Percentiles rank a stretch among this genome's conserved stretches.
Evolutionary conservation across 176 grass and related monocot species (phyloP).

Genomic region (Tuctoria greenei): DNA sequence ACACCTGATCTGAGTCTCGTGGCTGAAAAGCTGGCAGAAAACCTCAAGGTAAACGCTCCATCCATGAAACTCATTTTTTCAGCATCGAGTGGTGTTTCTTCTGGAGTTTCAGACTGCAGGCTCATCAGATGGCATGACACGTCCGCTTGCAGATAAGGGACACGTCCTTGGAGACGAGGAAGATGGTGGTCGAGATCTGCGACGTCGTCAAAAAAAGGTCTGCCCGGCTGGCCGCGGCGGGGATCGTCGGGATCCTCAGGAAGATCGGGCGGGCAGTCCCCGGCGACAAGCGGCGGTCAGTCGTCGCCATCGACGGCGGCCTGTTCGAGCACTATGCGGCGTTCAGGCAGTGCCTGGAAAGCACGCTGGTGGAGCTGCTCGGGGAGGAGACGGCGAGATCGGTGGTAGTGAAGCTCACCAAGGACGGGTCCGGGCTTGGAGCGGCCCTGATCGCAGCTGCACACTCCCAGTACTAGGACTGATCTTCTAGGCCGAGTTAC

Average conservation of each 20-base stretch:
- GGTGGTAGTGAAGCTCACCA: constrained; percentile 49
- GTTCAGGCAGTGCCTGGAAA: constrained; percentile 71
- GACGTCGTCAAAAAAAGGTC: constrained; percentile 69
- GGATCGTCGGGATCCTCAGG: constrained; percentile 76
- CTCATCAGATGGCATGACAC: too few species aligned
- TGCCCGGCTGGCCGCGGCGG: constrained; percentile 70
- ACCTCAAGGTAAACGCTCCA: too few species aligned
- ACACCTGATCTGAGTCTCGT: constrained; percentile 58
- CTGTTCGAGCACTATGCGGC: constrained; percentile 57
- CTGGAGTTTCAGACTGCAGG: too few species aligned
- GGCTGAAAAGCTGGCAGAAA: constrained; percentile 43
- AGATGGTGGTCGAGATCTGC: constrained; percentile 65
- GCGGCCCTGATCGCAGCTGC: constrained; percentile 79
- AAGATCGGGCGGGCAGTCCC: constrained; percentile 61
- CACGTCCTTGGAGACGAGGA: constrained; percentile 59
- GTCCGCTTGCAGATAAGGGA: constrained; percentile 40
- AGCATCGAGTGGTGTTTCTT: too few species aligned
- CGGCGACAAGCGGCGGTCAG: constrained; percentile 42
- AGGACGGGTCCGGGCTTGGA: constrained; percentile 84
- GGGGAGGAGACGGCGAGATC: constrained; percentile 54
- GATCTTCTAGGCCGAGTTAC: background rate
- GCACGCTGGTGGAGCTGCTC: constrained; percentile 63
- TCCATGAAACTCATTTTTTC: too few species aligned
- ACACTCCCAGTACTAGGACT: constrained; percentile 40
- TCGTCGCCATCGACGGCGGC: constrained; percentile 71